Conservation (phyloP, 1,139 yeast species). For the Candida sp. region DNA sequence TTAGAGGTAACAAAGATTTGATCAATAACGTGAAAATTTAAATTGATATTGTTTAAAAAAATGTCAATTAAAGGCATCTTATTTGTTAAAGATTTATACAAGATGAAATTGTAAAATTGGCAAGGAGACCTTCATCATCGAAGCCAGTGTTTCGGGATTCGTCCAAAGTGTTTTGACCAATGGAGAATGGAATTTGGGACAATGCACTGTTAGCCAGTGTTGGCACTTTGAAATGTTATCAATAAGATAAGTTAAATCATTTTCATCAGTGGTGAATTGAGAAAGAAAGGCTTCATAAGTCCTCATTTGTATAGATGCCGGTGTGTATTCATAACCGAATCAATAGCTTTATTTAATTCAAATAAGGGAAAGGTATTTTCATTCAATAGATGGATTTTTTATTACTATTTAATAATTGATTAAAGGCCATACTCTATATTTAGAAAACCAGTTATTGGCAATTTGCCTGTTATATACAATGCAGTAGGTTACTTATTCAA, state of each 20-base stretch:
- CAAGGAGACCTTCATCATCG: slow-evolving; percentile 15
- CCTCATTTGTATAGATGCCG: slow-evolving; percentile 4
- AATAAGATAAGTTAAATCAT: slow-evolving; percentile 3
- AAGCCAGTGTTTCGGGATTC: slow-evolving; percentile 16
- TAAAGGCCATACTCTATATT: too few relatives aligned
- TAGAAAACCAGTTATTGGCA: too few relatives aligned
- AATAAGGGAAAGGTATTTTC: slow-evolving; percentile 18
- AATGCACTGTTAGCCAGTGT: slow-evolving; percentile 7
- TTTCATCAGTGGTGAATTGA: slow-evolving; percentile 1
- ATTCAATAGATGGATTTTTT: too few relatives aligned
- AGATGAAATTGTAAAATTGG: background rate
- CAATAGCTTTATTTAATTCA: slow-evolving; percentile 16
- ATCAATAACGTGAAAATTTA: background rate
- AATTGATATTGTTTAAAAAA: background rate
- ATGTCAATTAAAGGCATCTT: too few relatives aligned
- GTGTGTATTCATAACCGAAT: slow-evolving; percentile 18
- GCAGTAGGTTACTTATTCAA: background rate
- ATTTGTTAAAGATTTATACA: too few relatives aligned
- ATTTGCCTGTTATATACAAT: background rate
- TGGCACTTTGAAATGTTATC: slow-evolving; percentile 4
- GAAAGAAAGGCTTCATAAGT: slow-evolving; percentile 1
- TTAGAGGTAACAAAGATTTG: slow-evolving; percentile 13
- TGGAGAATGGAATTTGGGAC: slow-evolving; percentile 16
- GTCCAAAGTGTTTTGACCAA: slow-evolving; percentile 12
- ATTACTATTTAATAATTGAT: too few relatives aligned